A percentile compares a stretch with the other conserved stretches of the same genome.
Evolutionary conservation across 495 filamentous ascomycete species (phyloP).

Genomic region (Cudoniella acicularis): DNA sequence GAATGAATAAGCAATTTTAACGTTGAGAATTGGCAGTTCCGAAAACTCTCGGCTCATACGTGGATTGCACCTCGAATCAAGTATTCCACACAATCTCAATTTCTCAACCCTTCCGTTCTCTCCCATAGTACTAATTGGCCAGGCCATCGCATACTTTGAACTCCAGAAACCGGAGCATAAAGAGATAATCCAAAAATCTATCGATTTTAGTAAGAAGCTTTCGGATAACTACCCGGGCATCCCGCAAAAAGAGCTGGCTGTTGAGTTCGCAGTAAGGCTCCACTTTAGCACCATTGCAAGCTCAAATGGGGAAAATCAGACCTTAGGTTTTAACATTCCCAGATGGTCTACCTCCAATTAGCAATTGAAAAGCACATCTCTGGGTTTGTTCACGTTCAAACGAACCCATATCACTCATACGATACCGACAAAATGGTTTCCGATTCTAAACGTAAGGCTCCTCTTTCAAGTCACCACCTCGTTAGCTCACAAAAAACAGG

Average conservation of each 20-base stretch:
- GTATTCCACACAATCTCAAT: constrained; percentile 28
- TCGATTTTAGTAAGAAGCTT: constrained; percentile 36
- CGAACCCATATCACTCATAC: constrained; percentile 55
- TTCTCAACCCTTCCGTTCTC: not conserved
- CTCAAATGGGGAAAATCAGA: not conserved
- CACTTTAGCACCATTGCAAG: not conserved
- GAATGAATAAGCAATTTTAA: not conserved
- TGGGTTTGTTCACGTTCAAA: constrained; percentile 57
- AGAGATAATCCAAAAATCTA: constrained; percentile 42
- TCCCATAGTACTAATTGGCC: not conserved
- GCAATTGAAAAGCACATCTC: constrained; percentile 47
- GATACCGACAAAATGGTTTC: constrained; percentile 47
- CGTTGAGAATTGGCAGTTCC: constrained; percentile 38
- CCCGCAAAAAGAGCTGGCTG: constrained; percentile 45
- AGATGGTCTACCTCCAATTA: constrained; percentile 53
- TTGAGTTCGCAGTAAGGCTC: constrained; percentile 48
- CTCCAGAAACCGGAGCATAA: constrained; percentile 47
- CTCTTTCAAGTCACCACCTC: not conserved
- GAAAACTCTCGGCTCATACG: constrained; percentile 54
- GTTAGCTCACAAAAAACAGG: constrained; percentile 28
- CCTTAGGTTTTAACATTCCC: not conserved
- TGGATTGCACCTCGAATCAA: constrained; percentile 66
- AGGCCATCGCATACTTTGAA: constrained; percentile 60
- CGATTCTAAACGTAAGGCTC: constrained; percentile 49
- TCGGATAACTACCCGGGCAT: constrained; percentile 36